phyloP scores from a whole-genome alignment of 1,139 yeast genomes.

The Yamadazyma epiphylla region DNA sequence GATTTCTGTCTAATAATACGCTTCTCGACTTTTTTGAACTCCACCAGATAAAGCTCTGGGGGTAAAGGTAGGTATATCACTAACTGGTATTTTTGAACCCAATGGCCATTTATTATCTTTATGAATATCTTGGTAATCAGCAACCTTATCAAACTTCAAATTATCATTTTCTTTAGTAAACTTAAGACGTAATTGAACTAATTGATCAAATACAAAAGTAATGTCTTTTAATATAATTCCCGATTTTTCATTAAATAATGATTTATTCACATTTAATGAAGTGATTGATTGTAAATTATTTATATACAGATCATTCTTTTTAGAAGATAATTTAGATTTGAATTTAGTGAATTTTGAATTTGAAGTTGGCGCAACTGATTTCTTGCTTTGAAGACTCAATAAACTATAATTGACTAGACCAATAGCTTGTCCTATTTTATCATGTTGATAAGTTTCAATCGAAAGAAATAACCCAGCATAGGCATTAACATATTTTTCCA shows the following conservation, averaged over 20 bases:
- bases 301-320: conserved; percentile 29
- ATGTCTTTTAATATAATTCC: conserved; percentile 39
- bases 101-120: conserved; percentile 46
- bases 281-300: conserved; percentile 34
- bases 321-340: conserved; percentile 22
- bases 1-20: conserved; percentile 4
- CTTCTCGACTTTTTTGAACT: conserved; percentile 1
- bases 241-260: conserved; percentile 31
- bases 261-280: conserved; percentile 31
- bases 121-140: conserved; percentile 33
- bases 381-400: conserved; percentile 37
- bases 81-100: conserved; percentile 37
- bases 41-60: conserved; percentile 4
- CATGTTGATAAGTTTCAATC: conserved; percentile 39
- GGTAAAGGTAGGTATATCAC: conserved; percentile 8
- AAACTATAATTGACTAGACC: conserved; percentile 40
- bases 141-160: conserved; percentile 34
- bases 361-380: conserved; percentile 11
- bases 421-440: conserved; percentile 39
- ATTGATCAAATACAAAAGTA: conserved; percentile 35
- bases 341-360: conserved; percentile 17
- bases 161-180: conserved; percentile 43
- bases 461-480: conserved; percentile 43
- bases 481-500: conserved; percentile 35
- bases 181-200: conserved; percentile 34